A percentile compares a stretch with the other conserved stretches of the same genome.
Evolutionary conservation across 169 alveolate species (phyloP).

Genomic region (Plasmodium gaboni): DNA sequence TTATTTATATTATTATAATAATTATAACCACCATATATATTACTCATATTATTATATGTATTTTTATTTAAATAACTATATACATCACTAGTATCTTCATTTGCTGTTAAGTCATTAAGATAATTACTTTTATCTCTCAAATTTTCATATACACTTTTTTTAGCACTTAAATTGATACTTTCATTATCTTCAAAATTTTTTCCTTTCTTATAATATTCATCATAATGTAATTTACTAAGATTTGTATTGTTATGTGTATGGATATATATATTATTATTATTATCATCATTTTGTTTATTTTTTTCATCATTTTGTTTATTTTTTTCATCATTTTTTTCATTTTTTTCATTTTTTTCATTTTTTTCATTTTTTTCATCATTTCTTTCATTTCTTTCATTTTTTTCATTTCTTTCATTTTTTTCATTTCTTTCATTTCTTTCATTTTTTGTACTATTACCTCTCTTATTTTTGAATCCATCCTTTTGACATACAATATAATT

Average conservation of each 20-base stretch:
- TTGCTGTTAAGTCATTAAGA: conserved; percentile 10
- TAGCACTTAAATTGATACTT: neutral
- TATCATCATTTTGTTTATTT: neutral
- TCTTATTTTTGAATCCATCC: too few species aligned
- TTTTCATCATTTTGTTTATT: neutral
- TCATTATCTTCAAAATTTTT: neutral
- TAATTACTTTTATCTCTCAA: conserved; percentile 4
- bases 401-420: neutral
- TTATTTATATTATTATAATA: conserved; percentile 21
- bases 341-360: neutral
- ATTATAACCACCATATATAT: neutral
- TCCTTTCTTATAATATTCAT: too few species aligned
- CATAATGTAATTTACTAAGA: too few species aligned
- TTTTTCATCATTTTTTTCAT: neutral
- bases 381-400: neutral
- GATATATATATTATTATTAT: neutral
- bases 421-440: neutral
- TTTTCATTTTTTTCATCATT: neutral
- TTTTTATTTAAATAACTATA: conserved; percentile 22
- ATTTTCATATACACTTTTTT: conserved; percentile 10
- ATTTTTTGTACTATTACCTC: too few species aligned
- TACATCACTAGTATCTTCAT: conserved; percentile 44
- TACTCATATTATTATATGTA: neutral
- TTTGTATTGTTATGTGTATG: too few species aligned
- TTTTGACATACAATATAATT: neutral